A percentile compares a stretch with the other conserved stretches of the same genome.
These are phyloP conservation scores for Oryza punctata DNA, from an alignment of 176 grass and related monocot genomes.

Conservation along the genomic window DNA sequence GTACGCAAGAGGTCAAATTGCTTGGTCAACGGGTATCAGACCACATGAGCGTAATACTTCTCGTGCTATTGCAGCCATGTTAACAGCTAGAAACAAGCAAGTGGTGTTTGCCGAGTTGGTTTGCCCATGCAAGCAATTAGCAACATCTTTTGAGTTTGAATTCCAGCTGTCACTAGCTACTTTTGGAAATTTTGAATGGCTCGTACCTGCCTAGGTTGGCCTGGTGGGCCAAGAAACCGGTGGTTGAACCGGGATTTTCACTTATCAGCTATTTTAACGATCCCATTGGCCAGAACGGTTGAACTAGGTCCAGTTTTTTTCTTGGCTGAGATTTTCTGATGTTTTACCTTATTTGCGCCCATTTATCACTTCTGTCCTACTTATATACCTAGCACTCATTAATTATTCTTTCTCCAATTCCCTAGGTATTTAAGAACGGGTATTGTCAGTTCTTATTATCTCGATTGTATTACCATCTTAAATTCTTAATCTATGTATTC, in stretches of 20 bases:
- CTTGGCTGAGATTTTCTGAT: neutral
- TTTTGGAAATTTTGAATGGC: neutral
- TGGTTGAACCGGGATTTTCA: neutral
- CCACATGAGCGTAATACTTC: neutral
- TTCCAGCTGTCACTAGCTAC: neutral
- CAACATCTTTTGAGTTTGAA: neutral
- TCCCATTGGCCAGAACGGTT: neutral
- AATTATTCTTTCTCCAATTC: neutral
- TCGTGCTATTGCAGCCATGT: neutral
- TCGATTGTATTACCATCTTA: neutral
- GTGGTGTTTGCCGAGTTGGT: neutral
- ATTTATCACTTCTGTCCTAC: neutral
- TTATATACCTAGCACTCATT: neutral
- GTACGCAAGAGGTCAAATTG: neutral
- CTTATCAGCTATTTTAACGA: neutral
- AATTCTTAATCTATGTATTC: no score
- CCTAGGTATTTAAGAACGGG: neutral
- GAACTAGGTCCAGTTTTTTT: neutral
- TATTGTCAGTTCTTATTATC: neutral
- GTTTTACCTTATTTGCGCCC: neutral
- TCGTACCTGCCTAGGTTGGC: neutral
- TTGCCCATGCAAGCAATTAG: neutral
- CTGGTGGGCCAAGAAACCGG: neutral
- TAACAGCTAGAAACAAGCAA: neutral
- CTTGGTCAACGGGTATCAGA: neutral